Evolutionary conservation across 805 yeast species (phyloP).

Genomic region (Lipomyces spencermartinsiae): DNA sequence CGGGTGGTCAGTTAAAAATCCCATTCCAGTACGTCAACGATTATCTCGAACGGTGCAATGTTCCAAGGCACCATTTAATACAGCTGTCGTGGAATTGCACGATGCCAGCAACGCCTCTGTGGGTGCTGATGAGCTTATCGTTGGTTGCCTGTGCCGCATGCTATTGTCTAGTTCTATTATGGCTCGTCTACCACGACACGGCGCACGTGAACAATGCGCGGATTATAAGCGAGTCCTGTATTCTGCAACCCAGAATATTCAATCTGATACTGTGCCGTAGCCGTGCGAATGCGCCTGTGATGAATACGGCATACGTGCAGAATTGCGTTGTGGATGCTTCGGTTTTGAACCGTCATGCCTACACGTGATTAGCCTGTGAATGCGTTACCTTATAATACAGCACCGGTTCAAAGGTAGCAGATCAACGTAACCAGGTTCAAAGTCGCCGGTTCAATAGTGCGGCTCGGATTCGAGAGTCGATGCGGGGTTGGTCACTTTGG

Average conservation of each 20-base stretch:
- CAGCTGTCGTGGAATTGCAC: no score
- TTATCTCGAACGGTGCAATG: neutral
- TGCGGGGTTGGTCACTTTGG: neutral
- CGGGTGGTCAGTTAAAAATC: conserved; percentile 47
- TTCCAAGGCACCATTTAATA: no score
- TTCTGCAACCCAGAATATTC: neutral
- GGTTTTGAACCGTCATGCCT: no score
- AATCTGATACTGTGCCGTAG: neutral
- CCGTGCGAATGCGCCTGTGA: neutral
- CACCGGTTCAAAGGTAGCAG: no score
- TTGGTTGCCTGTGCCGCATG: neutral
- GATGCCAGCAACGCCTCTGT: no score
- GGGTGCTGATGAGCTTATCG: no score
- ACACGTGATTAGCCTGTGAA: no score
- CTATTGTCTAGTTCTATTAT: neutral
- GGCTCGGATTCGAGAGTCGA: neutral
- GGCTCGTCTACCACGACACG: neutral
- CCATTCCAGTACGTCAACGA: conserved; percentile 17
- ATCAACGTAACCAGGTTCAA: no score
- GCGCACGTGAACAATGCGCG: neutral
- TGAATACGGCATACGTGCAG: neutral
- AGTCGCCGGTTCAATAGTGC: no score
- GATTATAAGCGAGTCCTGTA: neutral
- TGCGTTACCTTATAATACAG: no score
- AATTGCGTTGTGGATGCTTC: neutral